Evolutionary conservation across 2,329 filamentous ascomycete genomes (phyloP), one percentile per base, ranked within the genome.

Genomic region (Monosporascus sp.): DNA sequence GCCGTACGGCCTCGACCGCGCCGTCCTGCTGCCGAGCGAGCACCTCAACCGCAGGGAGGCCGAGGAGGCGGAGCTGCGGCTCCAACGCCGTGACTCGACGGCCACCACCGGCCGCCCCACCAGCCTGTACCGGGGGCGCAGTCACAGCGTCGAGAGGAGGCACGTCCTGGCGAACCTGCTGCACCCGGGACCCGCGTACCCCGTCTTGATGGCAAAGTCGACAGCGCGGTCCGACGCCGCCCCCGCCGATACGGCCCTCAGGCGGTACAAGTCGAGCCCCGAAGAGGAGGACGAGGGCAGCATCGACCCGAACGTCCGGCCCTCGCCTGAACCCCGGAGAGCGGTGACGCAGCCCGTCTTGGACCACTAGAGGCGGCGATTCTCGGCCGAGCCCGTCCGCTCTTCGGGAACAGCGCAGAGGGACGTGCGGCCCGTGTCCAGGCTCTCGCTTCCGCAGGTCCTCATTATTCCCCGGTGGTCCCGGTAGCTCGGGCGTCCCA

Each of bases 1-100:
- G 4, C 85, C 85, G 1, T 88, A 88, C 61, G 83, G 82, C 3
- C 76, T 87, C 2, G 81, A 84, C 61, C 75, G 80, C n/a, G 81
- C 81, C 46, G 79, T 84, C 9, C 71, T 84, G 9, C 68, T 84
- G 17, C 81, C 81, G 5, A 82, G 77, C 63, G 80, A 84, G 60
- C 69, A 78, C 24, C 76, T 81, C 22, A 77, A 81, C 60, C 72
- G 74, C 51, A 78, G 75, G 54, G 80, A 83, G 62, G 74, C 74
- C 3, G 76, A 77, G 18, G 76, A 77, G 27, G 71, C 71, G 15
- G 75, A 77, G 39, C 38, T 63, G 9, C 63, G 65, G 22, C 57
- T 72, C 41, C 65, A 68, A 14, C 63, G 70, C n/a, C 66, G 68
- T n/a, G 58, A 60, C n/a, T 73, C 71, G 0, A 64, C 5, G 62